Conservation (phyloP, 192 early-diverging fungal species). For the Gamsiella multidivaricata region DNA sequence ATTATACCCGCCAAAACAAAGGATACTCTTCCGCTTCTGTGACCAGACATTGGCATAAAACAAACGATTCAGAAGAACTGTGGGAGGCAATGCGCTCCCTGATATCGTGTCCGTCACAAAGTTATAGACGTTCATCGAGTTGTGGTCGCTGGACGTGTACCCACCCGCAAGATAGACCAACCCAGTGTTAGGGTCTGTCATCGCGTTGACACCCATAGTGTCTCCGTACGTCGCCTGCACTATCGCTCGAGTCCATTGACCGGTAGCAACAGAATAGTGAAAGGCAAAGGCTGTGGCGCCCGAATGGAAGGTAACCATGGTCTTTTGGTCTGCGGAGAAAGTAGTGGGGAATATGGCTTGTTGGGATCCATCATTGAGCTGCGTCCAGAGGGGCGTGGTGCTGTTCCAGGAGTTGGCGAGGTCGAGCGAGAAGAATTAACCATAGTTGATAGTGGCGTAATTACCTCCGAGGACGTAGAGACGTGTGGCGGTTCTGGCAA, state of each 20-base stretch:
- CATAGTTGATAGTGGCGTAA: not conserved
- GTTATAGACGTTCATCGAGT: slow-evolving; percentile 17
- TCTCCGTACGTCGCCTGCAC: not conserved
- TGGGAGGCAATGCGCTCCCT: not conserved
- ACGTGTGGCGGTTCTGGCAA: slow-evolving; percentile 4
- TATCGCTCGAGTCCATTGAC: slow-evolving; percentile 9
- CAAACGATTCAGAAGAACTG: not conserved
- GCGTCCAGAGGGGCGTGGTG: not conserved
- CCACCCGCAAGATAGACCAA: slow-evolving; percentile 28
- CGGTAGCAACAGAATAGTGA: slow-evolving; percentile 14
- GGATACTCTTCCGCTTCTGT: slow-evolving; percentile 22
- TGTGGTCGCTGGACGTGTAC: slow-evolving; percentile 12
- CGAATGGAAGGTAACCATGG: slow-evolving; percentile 23
- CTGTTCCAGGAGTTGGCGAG: slow-evolving; percentile 14
- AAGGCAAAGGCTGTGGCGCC: not conserved
- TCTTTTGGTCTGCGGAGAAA: slow-evolving; percentile 12
- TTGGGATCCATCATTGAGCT: not conserved
- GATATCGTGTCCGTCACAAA: slow-evolving; percentile 13
- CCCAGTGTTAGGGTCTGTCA: slow-evolving; percentile 25
- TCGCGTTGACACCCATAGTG: slow-evolving; percentile 20
- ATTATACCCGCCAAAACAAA: slow-evolving; percentile 47
- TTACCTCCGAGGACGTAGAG: slow-evolving; percentile 21
- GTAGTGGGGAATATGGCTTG: slow-evolving; percentile 15
- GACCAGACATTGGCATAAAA: slow-evolving; percentile 31
- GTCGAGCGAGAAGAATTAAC: slow-evolving; percentile 19